Base-by-base conservation (phyloP, 2,329 filamentous ascomycete genomes). In the Aphanocladium album region DNA sequence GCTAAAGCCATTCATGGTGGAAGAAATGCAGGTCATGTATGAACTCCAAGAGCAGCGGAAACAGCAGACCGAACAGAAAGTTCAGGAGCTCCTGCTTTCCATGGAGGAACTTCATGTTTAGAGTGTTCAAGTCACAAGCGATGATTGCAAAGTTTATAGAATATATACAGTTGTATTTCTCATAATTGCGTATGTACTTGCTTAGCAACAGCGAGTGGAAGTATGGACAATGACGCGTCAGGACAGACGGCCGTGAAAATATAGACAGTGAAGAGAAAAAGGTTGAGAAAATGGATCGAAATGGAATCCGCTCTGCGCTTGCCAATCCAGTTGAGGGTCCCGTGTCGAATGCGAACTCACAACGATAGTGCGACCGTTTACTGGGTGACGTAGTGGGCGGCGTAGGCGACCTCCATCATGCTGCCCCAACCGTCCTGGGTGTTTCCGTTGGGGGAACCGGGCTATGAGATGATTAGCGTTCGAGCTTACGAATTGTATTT, bases 381-480 rank as follows among this genome's bases (percentile, higher is more conserved):
- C 50, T 69, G 67, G 17, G 64, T 70, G 4, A 68, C 69, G 57
- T 76, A 78, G 16, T 77, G 73, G 30, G 79, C 79, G 17, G 83
- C 78, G 62, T 83, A 83, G 50, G 73, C 75, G 25, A 82, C 74
- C 68, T 83, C 81, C 76, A 83, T 79, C 71, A 79, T 78, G 67
- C 72, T 77, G 45, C 75, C 79, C 19, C 68, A 77, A 30, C 80
- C 76, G 54, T 76, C 80, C 1, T 65, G 62, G 2, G 82, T 84
- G n/a, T 68, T 65, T 4, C 58, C 66, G 63, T 80, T 80, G 3
- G 83, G 82, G 16, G 70, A 27, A 3, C 82, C 82, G 47, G 81
- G 81, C 80, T 81, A 55, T 16, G 59, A 16, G 19, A 66, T 23
- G 66, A 61, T 61, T 33, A 62, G 47, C 5, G 37, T 33, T 25